These are phyloP conservation scores for Microbotryum violaceum DNA, from an alignment of 1,284 basidiomycete species.

Conservation along the genomic window DNA sequence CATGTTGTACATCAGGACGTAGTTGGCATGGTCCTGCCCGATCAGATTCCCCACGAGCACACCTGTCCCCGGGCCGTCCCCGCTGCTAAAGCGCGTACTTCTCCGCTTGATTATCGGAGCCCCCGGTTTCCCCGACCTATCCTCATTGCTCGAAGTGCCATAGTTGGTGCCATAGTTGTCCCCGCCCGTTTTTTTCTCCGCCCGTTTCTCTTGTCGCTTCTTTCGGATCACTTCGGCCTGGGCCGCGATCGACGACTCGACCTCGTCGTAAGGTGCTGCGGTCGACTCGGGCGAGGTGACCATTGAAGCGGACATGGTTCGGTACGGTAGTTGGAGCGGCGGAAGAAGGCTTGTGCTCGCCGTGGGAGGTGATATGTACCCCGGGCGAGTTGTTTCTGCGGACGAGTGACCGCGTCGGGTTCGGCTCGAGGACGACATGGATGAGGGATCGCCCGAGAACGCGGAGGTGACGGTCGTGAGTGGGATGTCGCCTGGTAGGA, in stretches of 20 bases:
- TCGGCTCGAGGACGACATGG: too few relatives aligned
- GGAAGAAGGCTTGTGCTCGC: too few relatives aligned
- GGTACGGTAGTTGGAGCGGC: too few relatives aligned
- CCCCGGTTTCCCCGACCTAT: neutral
- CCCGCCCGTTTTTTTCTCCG: constrained; percentile 9
- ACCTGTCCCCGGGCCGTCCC: constrained; percentile 3
- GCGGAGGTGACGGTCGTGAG: too few relatives aligned
- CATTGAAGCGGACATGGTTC: too few relatives aligned
- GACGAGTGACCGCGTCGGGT: too few relatives aligned
- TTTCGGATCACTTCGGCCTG: constrained; percentile 28
- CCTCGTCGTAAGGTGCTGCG: constrained; percentile 16
- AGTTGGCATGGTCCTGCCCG: constrained; percentile 94
- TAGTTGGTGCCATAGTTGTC: neutral
- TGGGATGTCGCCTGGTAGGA: neutral
- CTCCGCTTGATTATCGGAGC: neutral
- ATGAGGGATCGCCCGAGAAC: too few relatives aligned
- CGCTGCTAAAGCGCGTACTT: neutral
- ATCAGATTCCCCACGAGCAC: constrained; percentile 91
- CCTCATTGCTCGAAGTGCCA: neutral
- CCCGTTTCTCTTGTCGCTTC: constrained; percentile 20
- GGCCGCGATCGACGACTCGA: constrained; percentile 21
- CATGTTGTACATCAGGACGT: constrained; percentile 99
- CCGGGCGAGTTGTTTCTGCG: too few relatives aligned
- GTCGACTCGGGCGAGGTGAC: too few relatives aligned
- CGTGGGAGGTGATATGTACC: too few relatives aligned